Evolutionary conservation across 176 grass and related monocot genomes (phyloP), one percentile per base, ranked within the genome.

Genomic region (Carex scoparia): DNA sequence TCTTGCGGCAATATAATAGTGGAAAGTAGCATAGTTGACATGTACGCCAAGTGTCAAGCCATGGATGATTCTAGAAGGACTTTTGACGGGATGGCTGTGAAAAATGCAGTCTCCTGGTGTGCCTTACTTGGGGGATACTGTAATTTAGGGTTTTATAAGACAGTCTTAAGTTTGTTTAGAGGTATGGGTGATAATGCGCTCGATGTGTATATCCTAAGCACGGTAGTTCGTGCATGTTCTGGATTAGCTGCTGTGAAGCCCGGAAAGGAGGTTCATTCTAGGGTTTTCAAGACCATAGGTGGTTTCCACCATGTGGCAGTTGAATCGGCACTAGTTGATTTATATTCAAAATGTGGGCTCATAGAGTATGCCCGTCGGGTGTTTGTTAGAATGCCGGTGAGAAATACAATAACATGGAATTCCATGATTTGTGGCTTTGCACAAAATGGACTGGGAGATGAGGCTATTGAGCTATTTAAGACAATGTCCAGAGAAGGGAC

Each of bases 401-500:
- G 88, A 79, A 90, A 94, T 55, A 87, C 65, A 49, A 90, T 94
- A 62, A 93, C 95, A 72, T 98, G 91, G 95, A 98, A 98, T 87
- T 84, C 95, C 63, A 94, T 98, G 95, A 94, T 98, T 61, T 82
- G 84, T 85, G 92, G 91, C 69, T 90, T 90, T 28, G 95, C 92
- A 28, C 90, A 97, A 87, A 97, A 97, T 89, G 95, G 91, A 71
- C 77, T 87, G 78, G 92, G 84, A 28, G 84, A 61, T n/a, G 63
- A 61, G 65, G 86, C 89, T 10, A 91, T 93, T 32, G 30, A 59
- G 81, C 65, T 97, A 48, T 94, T 94, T 64, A 72, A 87, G 63
- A 51, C 69, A 81, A 94, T 97, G 95, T 23, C 87, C 12, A 86
- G 64, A 27, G 87, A 84, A 91, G 86, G 92, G 64, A 63, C 37